Conservation (phyloP, 106 monocot species). For the Gastrodia elata region DNA sequence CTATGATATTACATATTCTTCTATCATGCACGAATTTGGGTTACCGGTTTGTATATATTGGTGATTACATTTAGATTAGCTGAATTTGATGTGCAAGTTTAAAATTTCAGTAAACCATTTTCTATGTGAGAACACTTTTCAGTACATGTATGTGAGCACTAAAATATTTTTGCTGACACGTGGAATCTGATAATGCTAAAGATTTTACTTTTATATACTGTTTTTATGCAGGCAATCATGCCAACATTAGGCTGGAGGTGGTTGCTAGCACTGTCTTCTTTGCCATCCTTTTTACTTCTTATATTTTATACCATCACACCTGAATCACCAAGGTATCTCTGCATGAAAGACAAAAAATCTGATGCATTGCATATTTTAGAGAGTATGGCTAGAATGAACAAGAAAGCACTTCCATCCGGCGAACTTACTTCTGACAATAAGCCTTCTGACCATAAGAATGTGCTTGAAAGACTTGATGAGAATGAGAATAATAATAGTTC, state of each 20-base stretch:
- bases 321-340: slow-evolving; percentile 82
- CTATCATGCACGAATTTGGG: too few relatives aligned
- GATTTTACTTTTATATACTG: background rate
- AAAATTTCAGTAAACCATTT: background rate
- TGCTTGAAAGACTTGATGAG: too few relatives aligned
- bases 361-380: slow-evolving; percentile 47
- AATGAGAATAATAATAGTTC: slow-evolving; percentile 21
- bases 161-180: background rate
- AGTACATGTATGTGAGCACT: background rate
- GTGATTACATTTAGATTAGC: background rate
- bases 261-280: slow-evolving; percentile 58
- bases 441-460: background rate
- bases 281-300: slow-evolving; percentile 66
- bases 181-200: slow-evolving; percentile 1
- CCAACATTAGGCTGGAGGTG: slow-evolving; percentile 82
- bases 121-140: background rate
- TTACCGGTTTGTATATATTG: background rate
- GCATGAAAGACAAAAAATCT: slow-evolving; percentile 44
- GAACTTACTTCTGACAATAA: slow-evolving; percentile 28
- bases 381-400: slow-evolving; percentile 52
- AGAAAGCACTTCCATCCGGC: slow-evolving; percentile 40
- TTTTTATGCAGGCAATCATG: slow-evolving; percentile 45
- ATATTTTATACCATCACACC: slow-evolving; percentile 52
- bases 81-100: background rate
- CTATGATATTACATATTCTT: too few relatives aligned